Base-by-base conservation (phyloP, 768 basidiomycete species). In the Gymnopilus dilepis region DNA sequence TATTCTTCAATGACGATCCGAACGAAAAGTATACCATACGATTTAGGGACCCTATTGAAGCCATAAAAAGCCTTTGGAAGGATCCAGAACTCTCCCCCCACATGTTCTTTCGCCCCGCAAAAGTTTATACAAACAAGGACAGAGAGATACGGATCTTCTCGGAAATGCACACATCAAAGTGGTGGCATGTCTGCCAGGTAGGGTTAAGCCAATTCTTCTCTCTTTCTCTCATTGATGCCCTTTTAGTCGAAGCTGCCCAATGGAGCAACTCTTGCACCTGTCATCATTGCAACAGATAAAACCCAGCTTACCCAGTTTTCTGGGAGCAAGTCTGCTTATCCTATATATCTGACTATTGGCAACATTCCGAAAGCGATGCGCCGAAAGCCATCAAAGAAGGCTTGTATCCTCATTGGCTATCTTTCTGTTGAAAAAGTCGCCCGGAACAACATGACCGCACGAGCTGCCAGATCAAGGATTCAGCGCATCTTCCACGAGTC, bases 261-360 rank as follows among this genome's bases (percentile, higher is more conserved):
- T 6, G 59, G 61, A 15, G 72, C 71, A 1, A 69, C 75, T 1
- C 6, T 79, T 0, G 71, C 71, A 0, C 79, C 78, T 2, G 59
- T 82, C 2, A 80, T 81, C n/a, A 61, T 83, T 3, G 69, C 78
- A n/a, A n/a, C n/a, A n/a, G n/a, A 37, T n/a, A n/a, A n/a, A n/a
- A n/a, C n/a, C n/a, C n/a, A n/a, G n/a, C n/a, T n/a, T n/a, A n/a
- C n/a, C n/a, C n/a, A n/a, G n/a, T n/a, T n/a, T n/a, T n/a, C n/a
- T n/a, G n/a, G n/a, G n/a, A n/a, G n/a, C n/a, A n/a, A 37, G 34
- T 6, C 34, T 7, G 34, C 34, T 6, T 81, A 76, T 62, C 80
- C 81, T 0, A 73, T 83, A 0, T 83, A 83, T 63, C 60, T 81
- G 0, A 77, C 79, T 0, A 69, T 80, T 30, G 80, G 77, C 0